Base-by-base conservation (phyloP, 2,329 filamentous ascomycete species). In the Sporothrix sp. region DNA sequence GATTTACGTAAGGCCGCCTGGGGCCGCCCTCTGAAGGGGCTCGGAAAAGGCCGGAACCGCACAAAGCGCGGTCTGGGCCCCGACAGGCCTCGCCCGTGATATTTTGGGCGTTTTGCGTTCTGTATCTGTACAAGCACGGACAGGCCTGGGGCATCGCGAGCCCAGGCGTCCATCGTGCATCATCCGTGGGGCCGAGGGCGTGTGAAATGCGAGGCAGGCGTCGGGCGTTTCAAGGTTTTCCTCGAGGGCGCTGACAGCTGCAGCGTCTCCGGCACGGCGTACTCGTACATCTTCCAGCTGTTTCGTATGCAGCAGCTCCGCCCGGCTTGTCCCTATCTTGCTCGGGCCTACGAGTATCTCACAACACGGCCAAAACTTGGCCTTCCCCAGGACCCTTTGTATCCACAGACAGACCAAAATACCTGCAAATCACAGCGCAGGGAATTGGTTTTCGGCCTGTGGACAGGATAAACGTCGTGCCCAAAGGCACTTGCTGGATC, bases 1-100 rank as follows among this genome's bases (percentile, higher is more conserved):
- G 23, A 21, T 48, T 52, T 52, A 48, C 50, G 50, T 52, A 52
- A 52, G 44, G 42, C 42, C 42, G 28, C 28, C 13, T 25, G n/a
- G n/a, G n/a, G n/a, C n/a, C n/a, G 7, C 16, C 13, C 18, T 18
- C 23, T 27, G 42, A 11, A 28, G 23, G 23, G 42, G 16, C 30
- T 47, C 51, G 51, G 51, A 14, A 50, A 46, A 37, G 40, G 30
- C 18, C 51, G 51, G 51, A 45, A 40, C 37, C 11, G 30, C 6
- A 20, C 3, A 16, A 27, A 10, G 18, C 20, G 3, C 6, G 9
- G 16, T 47, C 44, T 47, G 44, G 43, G 43, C 43, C 43, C 33
- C 13, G 28, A 44, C 42, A 44, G 42, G 11, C 42, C 28, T 11
- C 20, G 14, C 13, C 10, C 18, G 4, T 39, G 11, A 23, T 10